These are phyloP conservation scores for Penicillium sp. DNA, from an alignment of 2,329 filamentous ascomycete species.

Conservation along the genomic window DNA sequence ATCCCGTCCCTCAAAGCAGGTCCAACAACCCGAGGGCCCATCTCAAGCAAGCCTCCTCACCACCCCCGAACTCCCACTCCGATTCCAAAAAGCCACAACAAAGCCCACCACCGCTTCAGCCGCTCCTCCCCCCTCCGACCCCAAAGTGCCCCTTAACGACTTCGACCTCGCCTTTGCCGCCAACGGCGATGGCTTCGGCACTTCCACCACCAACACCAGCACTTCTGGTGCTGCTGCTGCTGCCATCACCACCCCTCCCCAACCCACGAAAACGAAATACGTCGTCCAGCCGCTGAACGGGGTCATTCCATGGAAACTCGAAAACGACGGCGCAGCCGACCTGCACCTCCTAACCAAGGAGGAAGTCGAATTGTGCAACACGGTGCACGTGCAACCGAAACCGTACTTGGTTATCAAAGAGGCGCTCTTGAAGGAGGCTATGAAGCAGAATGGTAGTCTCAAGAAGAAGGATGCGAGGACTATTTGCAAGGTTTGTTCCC, in stretches of 20 bases:
- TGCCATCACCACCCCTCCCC: slow-evolving; percentile 16
- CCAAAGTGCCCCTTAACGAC: slow-evolving; percentile 43
- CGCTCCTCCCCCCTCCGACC: slow-evolving; percentile 28
- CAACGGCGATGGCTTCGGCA: slow-evolving; percentile 34
- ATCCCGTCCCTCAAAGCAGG: slow-evolving; percentile 63
- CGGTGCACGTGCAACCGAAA: slow-evolving; percentile 83
- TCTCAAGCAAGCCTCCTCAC: slow-evolving; percentile 72
- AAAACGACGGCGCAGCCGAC: slow-evolving; percentile 70
- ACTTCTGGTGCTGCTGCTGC: no score
- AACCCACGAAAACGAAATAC: slow-evolving; percentile 47
- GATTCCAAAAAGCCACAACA: slow-evolving; percentile 44
- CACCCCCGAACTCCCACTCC: slow-evolving; percentile 71
- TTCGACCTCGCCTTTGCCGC: slow-evolving; percentile 54
- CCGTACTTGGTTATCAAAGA: slow-evolving; percentile 95
- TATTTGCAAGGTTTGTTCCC: slow-evolving; percentile 58
- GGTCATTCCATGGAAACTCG: slow-evolving; percentile 56
- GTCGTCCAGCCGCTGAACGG: slow-evolving; percentile 47
- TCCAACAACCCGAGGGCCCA: slow-evolving; percentile 64
- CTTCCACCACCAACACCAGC: slow-evolving; percentile 15
- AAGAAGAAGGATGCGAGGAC: slow-evolving; percentile 94
- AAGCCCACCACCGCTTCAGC: slow-evolving; percentile 21
- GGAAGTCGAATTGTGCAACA: slow-evolving; percentile 80
- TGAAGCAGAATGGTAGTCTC: slow-evolving; percentile 79
- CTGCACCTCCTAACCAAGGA: slow-evolving; percentile 80
- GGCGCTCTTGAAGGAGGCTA: slow-evolving; percentile 80